A percentile compares a stretch with the other conserved stretches of the same genome.
Conservation (phyloP, 768 basidiomycete genomes). For the Psilocybe cubensis region DNA sequence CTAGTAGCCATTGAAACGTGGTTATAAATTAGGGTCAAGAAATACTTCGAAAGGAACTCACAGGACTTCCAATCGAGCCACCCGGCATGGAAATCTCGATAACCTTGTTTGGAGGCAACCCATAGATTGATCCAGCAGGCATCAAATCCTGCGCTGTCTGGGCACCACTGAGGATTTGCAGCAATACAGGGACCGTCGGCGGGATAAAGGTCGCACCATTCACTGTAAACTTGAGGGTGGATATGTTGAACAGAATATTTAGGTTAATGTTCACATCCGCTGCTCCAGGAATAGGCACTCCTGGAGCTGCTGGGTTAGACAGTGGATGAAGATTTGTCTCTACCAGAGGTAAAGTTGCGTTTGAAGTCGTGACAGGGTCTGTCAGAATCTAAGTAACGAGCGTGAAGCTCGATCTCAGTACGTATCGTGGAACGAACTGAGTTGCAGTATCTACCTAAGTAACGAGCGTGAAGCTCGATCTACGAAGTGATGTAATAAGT, state of each 20-base stretch:
- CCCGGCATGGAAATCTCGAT: constrained; percentile 52
- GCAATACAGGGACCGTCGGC: constrained; percentile 45
- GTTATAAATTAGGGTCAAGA: neutral
- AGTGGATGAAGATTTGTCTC: constrained; percentile 41
- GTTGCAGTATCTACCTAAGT: no score
- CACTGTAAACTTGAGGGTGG: constrained; percentile 25
- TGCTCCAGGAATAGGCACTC: constrained; percentile 33
- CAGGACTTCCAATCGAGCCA: constrained; percentile 34
- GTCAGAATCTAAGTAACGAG: no score
- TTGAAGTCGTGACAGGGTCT: neutral
- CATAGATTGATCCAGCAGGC: constrained; percentile 42
- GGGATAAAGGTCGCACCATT: constrained; percentile 37
- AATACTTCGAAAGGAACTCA: constrained; percentile 20
- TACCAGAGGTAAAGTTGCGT: constrained; percentile 25
- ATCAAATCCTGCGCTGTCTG: constrained; percentile 37
- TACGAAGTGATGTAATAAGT: no score
- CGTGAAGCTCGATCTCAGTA: no score
- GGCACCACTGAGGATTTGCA: constrained; percentile 47
- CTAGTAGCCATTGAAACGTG: constrained; percentile 17
- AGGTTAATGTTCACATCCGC: constrained; percentile 41
- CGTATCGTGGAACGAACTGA: no score
- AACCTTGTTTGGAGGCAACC: constrained; percentile 42
- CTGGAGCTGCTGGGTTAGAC: constrained; percentile 30
- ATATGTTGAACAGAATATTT: constrained; percentile 28
- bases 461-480: no score